Conservation (phyloP, 805 yeast genomes). For the Tetrapisispora fleetii region DNA sequence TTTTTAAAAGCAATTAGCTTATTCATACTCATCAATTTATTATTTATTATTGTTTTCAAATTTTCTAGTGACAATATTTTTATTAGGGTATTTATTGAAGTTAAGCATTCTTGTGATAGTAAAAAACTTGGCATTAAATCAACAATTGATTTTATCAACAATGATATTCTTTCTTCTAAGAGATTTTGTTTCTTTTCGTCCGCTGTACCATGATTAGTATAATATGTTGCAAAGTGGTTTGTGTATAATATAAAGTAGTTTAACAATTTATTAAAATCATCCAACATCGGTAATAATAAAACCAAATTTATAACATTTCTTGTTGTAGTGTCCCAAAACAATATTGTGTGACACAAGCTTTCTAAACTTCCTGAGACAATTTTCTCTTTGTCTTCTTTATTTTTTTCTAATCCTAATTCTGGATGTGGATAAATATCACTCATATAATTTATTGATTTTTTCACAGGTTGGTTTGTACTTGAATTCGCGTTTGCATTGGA, state of each 20-base stretch:
- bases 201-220: conserved; percentile 29
- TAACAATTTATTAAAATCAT: conserved; percentile 37
- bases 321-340: conserved; percentile 30
- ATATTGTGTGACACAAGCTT: conserved; percentile 63
- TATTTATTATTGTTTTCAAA: not conserved
- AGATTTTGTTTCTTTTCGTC: not conserved
- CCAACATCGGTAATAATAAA: conserved; percentile 45
- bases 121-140: conserved; percentile 60
- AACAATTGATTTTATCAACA: conserved; percentile 46
- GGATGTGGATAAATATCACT: conserved; percentile 46
- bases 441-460: not conserved
- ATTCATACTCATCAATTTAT: not conserved
- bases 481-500: not conserved
- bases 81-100: conserved; percentile 12
- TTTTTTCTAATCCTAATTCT: conserved; percentile 40
- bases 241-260: conserved; percentile 37
- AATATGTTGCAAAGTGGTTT: conserved; percentile 3
- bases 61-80: not conserved
- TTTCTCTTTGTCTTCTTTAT: conserved; percentile 35
- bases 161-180: conserved; percentile 35
- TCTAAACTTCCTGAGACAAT: conserved; percentile 52
- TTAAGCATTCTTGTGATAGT: conserved; percentile 51
- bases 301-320: conserved; percentile 31
- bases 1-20: conserved; percentile 1
- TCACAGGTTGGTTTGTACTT: not conserved